Base-by-base conservation (phyloP, 176 grass and related monocot species). In the Phyllostachys edulis region DNA sequence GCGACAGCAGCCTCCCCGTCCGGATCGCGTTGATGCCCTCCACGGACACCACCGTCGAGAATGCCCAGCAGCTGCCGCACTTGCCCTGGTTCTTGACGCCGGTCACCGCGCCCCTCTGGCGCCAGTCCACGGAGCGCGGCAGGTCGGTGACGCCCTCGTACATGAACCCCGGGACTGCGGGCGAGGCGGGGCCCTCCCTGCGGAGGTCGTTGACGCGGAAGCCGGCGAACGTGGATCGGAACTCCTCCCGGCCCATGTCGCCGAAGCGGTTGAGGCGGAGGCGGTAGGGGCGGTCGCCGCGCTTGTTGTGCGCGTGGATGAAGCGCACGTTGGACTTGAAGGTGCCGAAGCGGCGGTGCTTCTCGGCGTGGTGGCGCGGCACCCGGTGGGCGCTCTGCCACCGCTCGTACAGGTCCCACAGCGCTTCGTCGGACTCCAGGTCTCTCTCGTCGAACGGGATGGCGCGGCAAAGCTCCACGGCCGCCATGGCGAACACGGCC, bases 181-280 rank as follows among this genome's bases (percentile, higher is more conserved):
- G 73, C 9, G 68, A 38, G 9, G 21, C 62, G 55, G 36, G 29
- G 9, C 15, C 4, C 7, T 40, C 38, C 9, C 79, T 75, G 7
- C 84, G 82, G 61, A 87, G 78, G 44, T 91, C 81, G 23, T 75
- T 77, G 69, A 89, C 29, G 75, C 55, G 82, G 44, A 86, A 80
- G 11, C 85, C 77, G 8, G 89, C 91, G 62, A 93, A 91, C 18
- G 78, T 69, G 26, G 72, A 26, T 8, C 85, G 87, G 72, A 97
- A 93, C 78, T 97, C 87, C 41, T 93, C 85, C 6, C 8, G 84
- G 21, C 42, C 42, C 91, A 93, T 86, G 83, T 97, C 94, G 46
- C 91, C 94, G 85, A 93, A 97, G 20, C 81, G 92, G 89, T 97
- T 97, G n/a, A 97, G 89, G 29, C 65, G 46, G 20, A 97, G 94